Conservation (phyloP, 2,329 filamentous ascomycete species). For the Colletotrichum scovillei region DNA sequence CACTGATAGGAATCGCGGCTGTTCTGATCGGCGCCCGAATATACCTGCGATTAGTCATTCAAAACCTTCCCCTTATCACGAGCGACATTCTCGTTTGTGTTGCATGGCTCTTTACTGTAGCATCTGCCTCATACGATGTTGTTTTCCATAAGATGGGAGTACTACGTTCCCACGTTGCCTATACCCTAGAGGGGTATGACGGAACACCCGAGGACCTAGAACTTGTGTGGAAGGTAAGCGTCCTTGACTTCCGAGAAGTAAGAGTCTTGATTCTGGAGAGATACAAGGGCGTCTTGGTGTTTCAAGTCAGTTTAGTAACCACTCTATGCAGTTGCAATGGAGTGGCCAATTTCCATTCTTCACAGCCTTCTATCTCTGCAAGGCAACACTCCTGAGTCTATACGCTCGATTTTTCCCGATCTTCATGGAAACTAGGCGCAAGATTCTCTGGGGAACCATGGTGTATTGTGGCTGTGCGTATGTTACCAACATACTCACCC, state of each 20-base stretch:
- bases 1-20: neutral
- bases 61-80: neutral
- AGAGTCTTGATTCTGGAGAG: neutral
- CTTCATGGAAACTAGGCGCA: neutral
- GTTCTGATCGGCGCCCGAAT: neutral
- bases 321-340: neutral
- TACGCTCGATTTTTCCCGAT: neutral
- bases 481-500: neutral
- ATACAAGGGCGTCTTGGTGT: rapidly evolving
- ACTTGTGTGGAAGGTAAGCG: constrained; percentile 1
- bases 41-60: neutral
- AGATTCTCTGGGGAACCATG: neutral
- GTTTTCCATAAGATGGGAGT: neutral
- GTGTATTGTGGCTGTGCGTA: neutral
- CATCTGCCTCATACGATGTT: neutral
- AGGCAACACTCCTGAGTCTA: neutral
- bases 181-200: neutral
- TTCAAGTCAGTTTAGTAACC: too few species aligned
- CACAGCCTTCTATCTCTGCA: constrained; percentile 6
- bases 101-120: neutral
- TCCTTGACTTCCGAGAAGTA: neutral
- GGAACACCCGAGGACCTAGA: neutral
- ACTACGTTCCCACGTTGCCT: neutral
- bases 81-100: neutral
- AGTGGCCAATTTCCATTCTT: neutral